These are phyloP conservation scores for Takakia lepidozioides DNA, from an alignment of 225 moss, liverwort and hornwort species.

Conservation along the genomic window DNA sequence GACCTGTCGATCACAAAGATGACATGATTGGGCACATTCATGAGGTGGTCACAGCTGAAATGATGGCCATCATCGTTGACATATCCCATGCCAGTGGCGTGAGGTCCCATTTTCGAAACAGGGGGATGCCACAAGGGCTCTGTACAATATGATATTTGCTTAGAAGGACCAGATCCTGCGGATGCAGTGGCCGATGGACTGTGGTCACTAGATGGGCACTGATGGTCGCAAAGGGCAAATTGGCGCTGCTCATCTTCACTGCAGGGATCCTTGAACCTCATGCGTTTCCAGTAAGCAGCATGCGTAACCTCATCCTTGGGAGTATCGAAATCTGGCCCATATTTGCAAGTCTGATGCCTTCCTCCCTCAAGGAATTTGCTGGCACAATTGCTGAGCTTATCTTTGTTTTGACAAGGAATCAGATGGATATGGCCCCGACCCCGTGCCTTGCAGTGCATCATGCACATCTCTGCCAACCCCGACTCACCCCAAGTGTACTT, in stretches of 20 bases:
- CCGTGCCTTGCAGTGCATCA: constrained; percentile 34
- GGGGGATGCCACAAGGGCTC: constrained; percentile 22
- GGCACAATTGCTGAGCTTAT: constrained; percentile 5
- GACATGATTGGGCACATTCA: constrained; percentile 16
- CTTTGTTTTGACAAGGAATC: constrained; percentile 13
- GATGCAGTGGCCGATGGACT: neutral
- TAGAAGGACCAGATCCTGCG: neutral
- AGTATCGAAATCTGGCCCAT: constrained; percentile 21
- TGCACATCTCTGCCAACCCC: constrained; percentile 37
- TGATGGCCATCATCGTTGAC: constrained; percentile 30
- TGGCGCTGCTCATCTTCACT: constrained; percentile 11
- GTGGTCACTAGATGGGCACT: constrained; percentile 14
- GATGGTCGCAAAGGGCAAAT: constrained; percentile 19
- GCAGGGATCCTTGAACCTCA: constrained; percentile 26
- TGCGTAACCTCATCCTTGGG: constrained; percentile 36
- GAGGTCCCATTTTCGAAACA: neutral
- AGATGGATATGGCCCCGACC: constrained; percentile 39
- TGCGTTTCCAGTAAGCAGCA: constrained; percentile 23
- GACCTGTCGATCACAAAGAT: constrained; percentile 39
- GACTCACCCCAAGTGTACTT: constrained; percentile 44
- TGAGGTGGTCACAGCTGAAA: constrained; percentile 30
- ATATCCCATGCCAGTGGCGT: constrained; percentile 9
- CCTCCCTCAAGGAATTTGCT: constrained; percentile 11
- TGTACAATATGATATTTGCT: constrained; percentile 11
- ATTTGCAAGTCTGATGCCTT: constrained; percentile 27